Percentiles rank a stretch among this genome's conserved stretches.
Conservation (phyloP, 1,284 basidiomycete genomes). For the Coriolopsis trogii region DNA sequence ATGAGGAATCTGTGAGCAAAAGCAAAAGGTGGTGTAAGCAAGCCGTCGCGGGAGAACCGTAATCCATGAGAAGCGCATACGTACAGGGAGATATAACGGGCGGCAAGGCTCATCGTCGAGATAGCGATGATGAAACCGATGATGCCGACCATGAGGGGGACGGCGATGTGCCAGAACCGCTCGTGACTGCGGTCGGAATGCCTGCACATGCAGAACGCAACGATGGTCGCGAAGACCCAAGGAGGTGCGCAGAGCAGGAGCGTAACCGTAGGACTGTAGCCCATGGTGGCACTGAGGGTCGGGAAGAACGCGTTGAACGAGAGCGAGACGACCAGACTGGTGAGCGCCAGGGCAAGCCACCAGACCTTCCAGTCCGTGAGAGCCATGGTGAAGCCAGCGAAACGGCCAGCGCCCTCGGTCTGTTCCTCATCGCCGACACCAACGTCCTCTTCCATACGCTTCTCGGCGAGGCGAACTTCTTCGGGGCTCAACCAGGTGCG, state of each 20-base stretch:
- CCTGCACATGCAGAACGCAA: slow-evolving; percentile 51
- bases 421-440: slow-evolving; percentile 50
- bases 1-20: slow-evolving; percentile 65
- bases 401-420: slow-evolving; percentile 36
- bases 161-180: slow-evolving; percentile 65
- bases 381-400: slow-evolving; percentile 58
- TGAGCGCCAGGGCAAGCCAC: slow-evolving; percentile 64
- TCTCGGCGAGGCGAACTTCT: slow-evolving; percentile 68
- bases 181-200: slow-evolving; percentile 67
- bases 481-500: slow-evolving; percentile 58
- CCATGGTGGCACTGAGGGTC: slow-evolving; percentile 68
- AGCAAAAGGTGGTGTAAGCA: neutral
- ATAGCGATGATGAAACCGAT: slow-evolving; percentile 78
- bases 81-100: slow-evolving; percentile 75
- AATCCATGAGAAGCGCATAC: slow-evolving; percentile 21
- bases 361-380: slow-evolving; percentile 76
- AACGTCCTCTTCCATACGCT: slow-evolving; percentile 75
- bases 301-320: slow-evolving; percentile 81
- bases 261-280: slow-evolving; percentile 65
- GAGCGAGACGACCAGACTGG: slow-evolving; percentile 59
- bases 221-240: slow-evolving; percentile 68
- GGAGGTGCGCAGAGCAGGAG: slow-evolving; percentile 79
- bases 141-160: slow-evolving; percentile 59
- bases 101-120: slow-evolving; percentile 63
- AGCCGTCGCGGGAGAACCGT: neutral